phyloP scores from a whole-genome alignment of 2,329 filamentous ascomycete genomes.

The Cylindrodendrum hubeiense region DNA sequence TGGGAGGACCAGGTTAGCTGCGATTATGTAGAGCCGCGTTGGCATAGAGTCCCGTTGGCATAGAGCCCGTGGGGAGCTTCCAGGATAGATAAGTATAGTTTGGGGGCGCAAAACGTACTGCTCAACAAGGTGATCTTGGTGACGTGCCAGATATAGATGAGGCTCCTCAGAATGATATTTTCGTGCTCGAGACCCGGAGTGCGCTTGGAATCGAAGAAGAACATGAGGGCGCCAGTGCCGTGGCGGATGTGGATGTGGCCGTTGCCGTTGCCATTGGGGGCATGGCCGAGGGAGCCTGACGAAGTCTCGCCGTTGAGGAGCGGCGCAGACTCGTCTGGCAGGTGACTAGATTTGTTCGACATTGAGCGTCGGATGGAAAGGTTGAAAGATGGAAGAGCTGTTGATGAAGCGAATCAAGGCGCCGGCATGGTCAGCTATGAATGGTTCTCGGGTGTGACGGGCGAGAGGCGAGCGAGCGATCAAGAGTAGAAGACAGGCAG shows the following conservation, averaged over 20 bases:
- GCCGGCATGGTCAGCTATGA: conserved; percentile 47
- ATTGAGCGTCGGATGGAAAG: conserved; percentile 48
- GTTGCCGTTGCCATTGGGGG: conserved; percentile 34
- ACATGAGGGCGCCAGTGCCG: conserved; percentile 44
- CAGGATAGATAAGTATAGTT: not conserved
- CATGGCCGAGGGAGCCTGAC: conserved; percentile 34
- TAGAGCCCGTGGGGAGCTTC: not conserved
- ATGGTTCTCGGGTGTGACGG: conserved; percentile 3
- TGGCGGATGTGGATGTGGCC: conserved; percentile 39
- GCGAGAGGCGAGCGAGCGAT: not conserved
- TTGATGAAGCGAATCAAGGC: conserved; percentile 38
- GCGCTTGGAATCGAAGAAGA: conserved; percentile 63
- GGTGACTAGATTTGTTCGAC: conserved; percentile 44
- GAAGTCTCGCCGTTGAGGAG: conserved; percentile 55
- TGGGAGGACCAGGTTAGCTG: conserved; percentile 15
- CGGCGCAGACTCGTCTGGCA: conserved; percentile 55
- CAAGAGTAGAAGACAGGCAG: not conserved
- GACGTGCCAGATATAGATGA: conserved; percentile 66
- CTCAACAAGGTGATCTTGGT: conserved; percentile 69
- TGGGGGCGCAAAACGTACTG: conserved; percentile 58
- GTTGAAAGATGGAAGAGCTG: conserved; percentile 43
- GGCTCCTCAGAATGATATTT: conserved; percentile 58
- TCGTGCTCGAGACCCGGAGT: conserved; percentile 66
- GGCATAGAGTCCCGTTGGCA: not conserved
- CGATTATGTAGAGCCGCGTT: not conserved